These are phyloP conservation scores for Dothistroma septosporum DNA, from an alignment of 2,329 filamentous ascomycete species.

Conservation along the genomic window DNA sequence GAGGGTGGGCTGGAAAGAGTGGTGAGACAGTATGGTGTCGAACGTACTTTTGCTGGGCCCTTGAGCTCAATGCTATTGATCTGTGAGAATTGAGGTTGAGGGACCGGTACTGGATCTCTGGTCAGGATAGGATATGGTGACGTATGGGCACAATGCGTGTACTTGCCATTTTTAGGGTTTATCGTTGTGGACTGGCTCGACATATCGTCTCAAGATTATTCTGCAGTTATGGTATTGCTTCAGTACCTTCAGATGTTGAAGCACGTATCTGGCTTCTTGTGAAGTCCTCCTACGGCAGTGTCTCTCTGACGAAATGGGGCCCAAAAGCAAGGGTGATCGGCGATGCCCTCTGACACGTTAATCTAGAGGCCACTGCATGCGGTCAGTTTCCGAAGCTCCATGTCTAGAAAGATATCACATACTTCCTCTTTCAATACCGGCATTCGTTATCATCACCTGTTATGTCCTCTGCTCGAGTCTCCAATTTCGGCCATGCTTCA, in stretches of 20 bases:
- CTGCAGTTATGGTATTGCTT: neutral
- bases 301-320: neutral
- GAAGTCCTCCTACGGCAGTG: neutral
- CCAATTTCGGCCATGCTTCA: too few relatives aligned
- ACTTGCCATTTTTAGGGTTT: neutral
- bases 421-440: too few relatives aligned
- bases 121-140: too few relatives aligned
- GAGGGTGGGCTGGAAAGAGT: neutral
- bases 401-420: too few relatives aligned
- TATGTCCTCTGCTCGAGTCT: too few relatives aligned
- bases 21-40: neutral
- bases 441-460: too few relatives aligned
- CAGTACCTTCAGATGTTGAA: neutral
- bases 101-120: conserved; percentile 6
- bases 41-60: conserved; percentile 9
- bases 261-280: neutral
- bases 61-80: conserved; percentile 16
- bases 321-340: neutral
- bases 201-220: neutral
- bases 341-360: neutral
- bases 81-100: conserved; percentile 20
- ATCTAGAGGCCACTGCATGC: too few relatives aligned
- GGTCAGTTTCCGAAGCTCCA: too few relatives aligned
- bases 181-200: conserved; percentile 1
- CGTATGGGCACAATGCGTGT: neutral